Evolutionary conservation across 2,329 filamentous ascomycete genomes (phyloP).

Genomic region (Phaeosphaeriaceae sp.): DNA sequence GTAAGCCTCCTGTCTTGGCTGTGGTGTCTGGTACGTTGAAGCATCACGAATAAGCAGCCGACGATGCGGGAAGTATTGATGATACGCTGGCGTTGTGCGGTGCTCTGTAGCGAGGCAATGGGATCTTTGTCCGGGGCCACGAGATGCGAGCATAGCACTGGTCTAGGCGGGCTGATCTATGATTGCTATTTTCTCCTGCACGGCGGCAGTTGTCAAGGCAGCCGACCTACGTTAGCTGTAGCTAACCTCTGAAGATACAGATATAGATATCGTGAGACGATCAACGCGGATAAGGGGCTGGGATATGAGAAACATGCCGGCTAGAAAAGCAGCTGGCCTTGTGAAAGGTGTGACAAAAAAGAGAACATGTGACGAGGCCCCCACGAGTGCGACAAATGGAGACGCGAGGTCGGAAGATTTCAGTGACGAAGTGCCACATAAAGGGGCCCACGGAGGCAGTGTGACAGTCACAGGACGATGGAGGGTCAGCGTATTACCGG

Average conservation of each 20-base stretch:
- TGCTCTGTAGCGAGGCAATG: slow-evolving; percentile 17
- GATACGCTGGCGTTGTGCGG: slow-evolving; percentile 21
- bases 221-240: slow-evolving; percentile 2
- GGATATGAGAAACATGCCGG: slow-evolving; percentile 23
- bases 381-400: slow-evolving; percentile 4
- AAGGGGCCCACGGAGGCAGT: background rate
- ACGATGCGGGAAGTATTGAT: slow-evolving; percentile 28
- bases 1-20: slow-evolving; percentile 7
- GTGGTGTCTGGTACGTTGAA: slow-evolving; percentile 2
- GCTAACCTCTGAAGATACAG: slow-evolving; percentile 5
- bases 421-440: background rate
- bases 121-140: slow-evolving; percentile 16
- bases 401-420: background rate
- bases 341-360: slow-evolving; percentile 16
- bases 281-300: slow-evolving; percentile 18
- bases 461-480: background rate
- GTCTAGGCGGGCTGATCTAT: slow-evolving; percentile 16
- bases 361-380: slow-evolving; percentile 10
- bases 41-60: slow-evolving; percentile 2
- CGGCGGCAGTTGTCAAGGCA: slow-evolving; percentile 16
- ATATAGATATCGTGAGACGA: slow-evolving; percentile 16
- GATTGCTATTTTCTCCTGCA: slow-evolving; percentile 11
- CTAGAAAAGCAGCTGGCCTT: slow-evolving; percentile 12
- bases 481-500: background rate
- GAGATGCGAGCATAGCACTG: slow-evolving; percentile 13